phyloP scores from a whole-genome alignment of 176 grass and related monocot species.

The Phyllostachys edulis region DNA sequence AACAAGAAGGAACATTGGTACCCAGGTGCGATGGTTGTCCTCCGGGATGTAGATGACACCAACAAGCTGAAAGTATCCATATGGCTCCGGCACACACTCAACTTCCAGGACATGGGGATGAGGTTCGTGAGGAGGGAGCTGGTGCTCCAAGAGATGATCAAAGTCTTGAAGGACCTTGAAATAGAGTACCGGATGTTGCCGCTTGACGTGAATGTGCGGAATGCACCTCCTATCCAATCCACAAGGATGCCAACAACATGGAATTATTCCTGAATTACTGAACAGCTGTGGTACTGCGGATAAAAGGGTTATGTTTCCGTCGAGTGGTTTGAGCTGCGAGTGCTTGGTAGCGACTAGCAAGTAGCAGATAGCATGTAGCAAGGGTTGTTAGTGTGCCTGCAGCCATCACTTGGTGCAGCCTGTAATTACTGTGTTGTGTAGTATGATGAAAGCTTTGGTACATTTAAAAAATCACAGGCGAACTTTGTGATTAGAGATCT shows the following conservation, averaged over 20 bases:
- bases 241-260: conserved; percentile 63
- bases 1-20: conserved; percentile 62
- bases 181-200: conserved; percentile 81
- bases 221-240: conserved; percentile 40
- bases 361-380: conserved; percentile 25
- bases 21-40: conserved; percentile 43
- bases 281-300: neutral
- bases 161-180: conserved; percentile 56
- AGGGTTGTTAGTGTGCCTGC: conserved; percentile 11
- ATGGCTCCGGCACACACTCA: conserved; percentile 55
- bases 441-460: neutral
- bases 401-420: neutral
- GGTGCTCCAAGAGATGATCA: conserved; percentile 67
- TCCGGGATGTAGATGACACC: conserved; percentile 49
- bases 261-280: conserved; percentile 38
- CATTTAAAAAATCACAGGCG: neutral
- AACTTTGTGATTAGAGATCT: neutral
- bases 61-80: conserved; percentile 70
- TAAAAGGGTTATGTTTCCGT: neutral
- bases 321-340: neutral
- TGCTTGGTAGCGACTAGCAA: conserved; percentile 12
- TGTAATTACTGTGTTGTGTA: conserved; percentile 23
- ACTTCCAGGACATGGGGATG: conserved; percentile 66
- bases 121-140: conserved; percentile 52
- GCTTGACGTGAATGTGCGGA: conserved; percentile 57